A percentile compares a stretch with the other conserved stretches of the same genome.
phyloP scores from a whole-genome alignment of 305 asterid species.

The Fraxinus latifolia region DNA sequence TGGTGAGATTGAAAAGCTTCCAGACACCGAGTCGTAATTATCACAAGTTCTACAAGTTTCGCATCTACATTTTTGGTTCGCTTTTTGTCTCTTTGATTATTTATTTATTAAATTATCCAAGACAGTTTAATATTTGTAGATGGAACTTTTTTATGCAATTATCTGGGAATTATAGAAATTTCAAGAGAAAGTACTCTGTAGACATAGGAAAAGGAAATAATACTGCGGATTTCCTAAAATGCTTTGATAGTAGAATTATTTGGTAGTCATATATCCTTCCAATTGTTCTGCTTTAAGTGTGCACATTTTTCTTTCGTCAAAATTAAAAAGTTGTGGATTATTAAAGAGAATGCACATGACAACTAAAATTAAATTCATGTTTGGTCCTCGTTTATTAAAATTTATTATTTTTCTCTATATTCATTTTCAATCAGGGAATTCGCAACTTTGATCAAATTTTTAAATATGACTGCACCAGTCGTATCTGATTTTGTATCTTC shows the following conservation, averaged over 20 bases:
- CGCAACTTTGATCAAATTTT: background rate
- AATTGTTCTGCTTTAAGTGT: background rate
- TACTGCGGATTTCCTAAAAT: background rate
- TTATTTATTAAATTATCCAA: background rate
- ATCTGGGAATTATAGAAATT: background rate
- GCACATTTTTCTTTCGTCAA: background rate
- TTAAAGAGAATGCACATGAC: background rate
- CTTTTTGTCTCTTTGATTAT: background rate
- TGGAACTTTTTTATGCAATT: background rate
- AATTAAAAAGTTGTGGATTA: background rate
- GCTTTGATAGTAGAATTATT: background rate
- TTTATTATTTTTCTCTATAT: background rate
- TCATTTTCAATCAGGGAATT: background rate
- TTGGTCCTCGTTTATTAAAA: background rate
- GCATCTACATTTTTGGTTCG: background rate
- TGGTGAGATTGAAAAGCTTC: constrained; percentile 39
- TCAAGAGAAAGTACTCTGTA: background rate
- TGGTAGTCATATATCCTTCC: background rate
- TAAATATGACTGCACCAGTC: background rate
- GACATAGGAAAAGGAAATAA: background rate
- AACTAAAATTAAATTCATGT: background rate
- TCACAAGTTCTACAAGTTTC: background rate
- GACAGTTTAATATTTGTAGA: background rate
- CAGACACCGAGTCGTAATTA: background rate
- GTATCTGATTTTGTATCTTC: background rate